Base-by-base conservation (phyloP, 2,329 filamentous ascomycete species). In the Pseudopithomyces chartarum region DNA sequence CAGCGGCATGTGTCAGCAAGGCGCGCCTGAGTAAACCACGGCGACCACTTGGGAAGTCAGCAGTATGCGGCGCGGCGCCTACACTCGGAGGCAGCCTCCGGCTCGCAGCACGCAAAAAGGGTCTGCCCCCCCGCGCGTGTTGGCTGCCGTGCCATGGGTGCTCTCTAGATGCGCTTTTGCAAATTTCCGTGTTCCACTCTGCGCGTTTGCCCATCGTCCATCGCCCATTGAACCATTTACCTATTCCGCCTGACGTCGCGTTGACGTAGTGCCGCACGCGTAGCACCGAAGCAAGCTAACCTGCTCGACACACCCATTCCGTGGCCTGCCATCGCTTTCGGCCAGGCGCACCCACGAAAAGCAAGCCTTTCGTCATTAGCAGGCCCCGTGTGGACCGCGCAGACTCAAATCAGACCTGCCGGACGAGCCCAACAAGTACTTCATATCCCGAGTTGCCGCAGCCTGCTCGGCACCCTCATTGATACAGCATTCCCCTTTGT, bases 311-410 rank as follows among this genome's bases (percentile, higher is more conserved):
- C 34, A 17, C 23, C 29, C 26, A 46, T 52, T 51, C 54, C 54
- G n/a, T 13, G 34, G 34, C 34, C 34, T n/a, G 12, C 11, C 15
- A 19, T 56, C 54, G 43, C 33, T 43, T 56, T 38, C 54, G 34
- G 42, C 54, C 52, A 52, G 33, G 29, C 26, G n/a, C 33, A 20
- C 38, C 23, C 26, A 20, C 36, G 20, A 23, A 36, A 22, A 36
- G 29, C 29, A 38, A 36, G 39, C 42, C 45, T 53, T 53, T 46
- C 40, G 51, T 45, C 52, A 49, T 58, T 47, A 33, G 17, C 26
- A n/a, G 13, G 5, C 26, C 4, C 47, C 36, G 42, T 36, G 33
- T 40, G 49, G 46, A n/a, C 46, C 46, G 46, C 46, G 15, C 20
- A 29, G 12, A 39, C 29, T 22, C 46, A 49, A 39, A n/a, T n/a